Conservation (phyloP, 2,329 filamentous ascomycete genomes). For the Claviceps sp. region DNA sequence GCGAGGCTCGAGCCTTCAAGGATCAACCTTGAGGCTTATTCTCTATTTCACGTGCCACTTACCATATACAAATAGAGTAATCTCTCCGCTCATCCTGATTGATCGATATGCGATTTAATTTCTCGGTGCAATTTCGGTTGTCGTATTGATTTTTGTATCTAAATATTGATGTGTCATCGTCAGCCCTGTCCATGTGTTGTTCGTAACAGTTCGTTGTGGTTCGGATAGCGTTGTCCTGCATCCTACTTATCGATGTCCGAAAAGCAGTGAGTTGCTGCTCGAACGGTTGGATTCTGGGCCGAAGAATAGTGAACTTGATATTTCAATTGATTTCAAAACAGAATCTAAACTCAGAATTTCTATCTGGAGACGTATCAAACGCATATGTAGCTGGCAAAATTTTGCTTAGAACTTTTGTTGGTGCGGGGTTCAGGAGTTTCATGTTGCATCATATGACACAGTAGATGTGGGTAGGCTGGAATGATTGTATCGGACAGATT, state of each 20-base stretch:
- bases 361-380: too few species aligned
- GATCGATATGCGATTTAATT: background rate
- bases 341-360: too few species aligned
- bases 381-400: too few species aligned
- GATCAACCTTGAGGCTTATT: too few species aligned
- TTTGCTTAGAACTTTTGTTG: background rate
- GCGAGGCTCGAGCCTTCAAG: background rate
- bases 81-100: slow-evolving; percentile 26
- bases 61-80: slow-evolving; percentile 47
- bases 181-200: too few species aligned
- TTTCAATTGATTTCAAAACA: too few species aligned
- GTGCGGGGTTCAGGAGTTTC: background rate
- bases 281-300: too few species aligned
- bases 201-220: too few species aligned
- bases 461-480: background rate
- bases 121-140: too few species aligned
- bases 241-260: background rate
- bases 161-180: too few species aligned
- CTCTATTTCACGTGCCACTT: slow-evolving; percentile 3
- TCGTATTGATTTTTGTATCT: too few species aligned
- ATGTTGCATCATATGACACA: background rate
- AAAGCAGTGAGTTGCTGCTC: background rate
- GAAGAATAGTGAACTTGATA: background rate
- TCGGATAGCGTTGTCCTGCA: background rate
- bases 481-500: background rate